Percentiles rank a stretch among this genome's conserved stretches.
Evolutionary conservation across 2,329 filamentous ascomycete genomes (phyloP).

Genomic region (Fusarium globosum): DNA sequence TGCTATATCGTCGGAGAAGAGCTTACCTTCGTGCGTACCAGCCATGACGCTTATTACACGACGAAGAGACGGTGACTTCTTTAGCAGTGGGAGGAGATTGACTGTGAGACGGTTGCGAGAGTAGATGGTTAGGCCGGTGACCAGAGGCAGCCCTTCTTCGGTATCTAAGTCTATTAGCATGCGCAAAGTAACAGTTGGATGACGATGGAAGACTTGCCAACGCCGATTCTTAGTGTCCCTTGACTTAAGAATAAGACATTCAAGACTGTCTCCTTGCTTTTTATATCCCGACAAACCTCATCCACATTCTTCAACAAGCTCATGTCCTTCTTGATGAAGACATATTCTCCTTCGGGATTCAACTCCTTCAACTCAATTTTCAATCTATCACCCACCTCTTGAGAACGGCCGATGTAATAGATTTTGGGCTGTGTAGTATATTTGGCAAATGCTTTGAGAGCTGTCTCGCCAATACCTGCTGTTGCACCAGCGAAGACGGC

Average conservation of each 20-base stretch:
- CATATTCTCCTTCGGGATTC: conserved; percentile 57
- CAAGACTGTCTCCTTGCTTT: conserved; percentile 54
- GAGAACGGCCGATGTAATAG: conserved; percentile 63
- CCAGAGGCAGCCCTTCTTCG: conserved; percentile 65
- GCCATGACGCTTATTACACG: conserved; percentile 45
- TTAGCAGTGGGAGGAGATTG: conserved; percentile 67
- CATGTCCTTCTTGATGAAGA: conserved; percentile 62
- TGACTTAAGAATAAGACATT: conserved; percentile 61
- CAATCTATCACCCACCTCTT: conserved; percentile 52
- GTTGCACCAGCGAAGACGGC: conserved; percentile 66
- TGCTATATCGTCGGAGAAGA: conserved; percentile 41
- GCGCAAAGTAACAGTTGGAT: no score
- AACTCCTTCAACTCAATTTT: conserved; percentile 54
- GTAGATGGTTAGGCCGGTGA: conserved; percentile 65
- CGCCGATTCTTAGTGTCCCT: conserved; percentile 48
- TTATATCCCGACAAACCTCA: conserved; percentile 58
- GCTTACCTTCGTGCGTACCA: conserved; percentile 32
- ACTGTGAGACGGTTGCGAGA: conserved; percentile 66
- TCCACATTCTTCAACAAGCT: conserved; percentile 64
- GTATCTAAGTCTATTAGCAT: conserved; percentile 57
- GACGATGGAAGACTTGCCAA: conserved; percentile 8
- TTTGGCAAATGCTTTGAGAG: conserved; percentile 59
- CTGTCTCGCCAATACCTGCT: conserved; percentile 63
- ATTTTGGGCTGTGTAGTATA: conserved; percentile 55
- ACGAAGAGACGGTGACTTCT: conserved; percentile 20